Conservation (phyloP, 2,329 filamentous ascomycete genomes). For the Rhinocladiella similis region DNA sequence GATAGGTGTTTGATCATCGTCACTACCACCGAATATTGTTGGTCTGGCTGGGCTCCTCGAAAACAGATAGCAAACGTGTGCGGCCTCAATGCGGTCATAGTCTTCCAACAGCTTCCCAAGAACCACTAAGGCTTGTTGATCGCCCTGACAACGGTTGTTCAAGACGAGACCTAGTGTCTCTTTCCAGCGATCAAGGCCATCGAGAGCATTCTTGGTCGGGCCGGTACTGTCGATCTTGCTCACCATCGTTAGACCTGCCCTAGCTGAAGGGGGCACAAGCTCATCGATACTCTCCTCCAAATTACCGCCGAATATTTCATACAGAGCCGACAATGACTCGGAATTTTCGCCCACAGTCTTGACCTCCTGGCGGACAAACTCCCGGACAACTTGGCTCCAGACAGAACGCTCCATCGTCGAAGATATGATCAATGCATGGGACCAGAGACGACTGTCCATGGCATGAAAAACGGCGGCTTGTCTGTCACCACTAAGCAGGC, state of each 20-base stretch:
- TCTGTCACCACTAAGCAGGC: constrained; percentile 76
- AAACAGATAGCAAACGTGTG: constrained; percentile 92
- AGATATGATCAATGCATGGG: constrained; percentile 90
- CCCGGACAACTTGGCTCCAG: constrained; percentile 91
- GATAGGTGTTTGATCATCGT: constrained; percentile 76
- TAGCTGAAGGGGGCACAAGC: constrained; percentile 86
- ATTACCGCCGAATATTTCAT: constrained; percentile 92
- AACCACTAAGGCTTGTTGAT: constrained; percentile 73
- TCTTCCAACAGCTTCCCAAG: constrained; percentile 79
- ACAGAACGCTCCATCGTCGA: constrained; percentile 70
- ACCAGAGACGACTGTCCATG: constrained; percentile 92
- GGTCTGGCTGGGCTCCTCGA: constrained; percentile 57
- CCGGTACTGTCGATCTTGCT: constrained; percentile 67
- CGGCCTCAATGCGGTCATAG: constrained; percentile 87
- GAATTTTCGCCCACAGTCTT: constrained; percentile 77
- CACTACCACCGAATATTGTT: constrained; percentile 75
- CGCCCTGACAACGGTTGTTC: constrained; percentile 81
- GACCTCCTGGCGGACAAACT: constrained; percentile 94
- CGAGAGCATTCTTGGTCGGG: constrained; percentile 69
- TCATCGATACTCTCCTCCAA: constrained; percentile 94
- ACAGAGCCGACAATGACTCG: constrained; percentile 85
- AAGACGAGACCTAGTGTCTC: constrained; percentile 85
- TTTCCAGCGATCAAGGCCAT: constrained; percentile 89
- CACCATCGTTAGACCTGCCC: constrained; percentile 88
- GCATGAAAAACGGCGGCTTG: constrained; percentile 93